phyloP scores from a whole-genome alignment of 192 early-diverging fungal species.

The Gaertneriomyces sp. region DNA sequence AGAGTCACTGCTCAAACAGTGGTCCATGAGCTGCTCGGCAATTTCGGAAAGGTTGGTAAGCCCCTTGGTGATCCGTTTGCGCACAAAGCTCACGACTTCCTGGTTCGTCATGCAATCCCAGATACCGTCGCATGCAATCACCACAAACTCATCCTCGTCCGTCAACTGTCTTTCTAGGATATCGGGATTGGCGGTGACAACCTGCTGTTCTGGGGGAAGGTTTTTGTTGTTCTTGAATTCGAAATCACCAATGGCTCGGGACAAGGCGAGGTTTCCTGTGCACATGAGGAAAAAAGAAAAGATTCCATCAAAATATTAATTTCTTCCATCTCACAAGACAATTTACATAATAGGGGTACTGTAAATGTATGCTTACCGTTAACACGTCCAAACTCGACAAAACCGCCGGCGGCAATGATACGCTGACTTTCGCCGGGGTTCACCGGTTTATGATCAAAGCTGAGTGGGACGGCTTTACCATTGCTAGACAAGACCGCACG shows the following conservation, averaged over 20 bases:
- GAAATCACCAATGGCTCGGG: slow-evolving; percentile 96
- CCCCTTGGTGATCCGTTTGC: slow-evolving; percentile 60
- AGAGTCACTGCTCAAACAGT: slow-evolving; percentile 83
- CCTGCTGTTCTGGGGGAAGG: slow-evolving; percentile 80
- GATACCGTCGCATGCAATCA: slow-evolving; percentile 97
- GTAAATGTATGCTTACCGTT: slow-evolving; percentile 63
- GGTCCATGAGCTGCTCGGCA: slow-evolving; percentile 88
- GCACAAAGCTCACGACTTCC: slow-evolving; percentile 82
- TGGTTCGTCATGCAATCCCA: slow-evolving; percentile 97
- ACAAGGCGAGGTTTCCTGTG: slow-evolving; percentile 87
- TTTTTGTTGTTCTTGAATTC: slow-evolving; percentile 91
- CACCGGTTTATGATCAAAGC: slow-evolving; percentile 93
- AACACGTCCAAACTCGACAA: slow-evolving; percentile 97
- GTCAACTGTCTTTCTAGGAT: slow-evolving; percentile 58
- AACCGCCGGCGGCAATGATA: slow-evolving; percentile 88
- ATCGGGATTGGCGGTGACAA: slow-evolving; percentile 91
- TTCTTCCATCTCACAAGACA: neutral
- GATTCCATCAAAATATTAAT: neutral
- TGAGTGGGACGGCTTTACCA: slow-evolving; percentile 76
- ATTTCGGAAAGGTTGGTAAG: slow-evolving; percentile 56
- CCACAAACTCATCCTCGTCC: slow-evolving; percentile 86
- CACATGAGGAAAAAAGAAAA: neutral
- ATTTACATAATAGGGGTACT: neutral
- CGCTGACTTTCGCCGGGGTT: slow-evolving; percentile 80
- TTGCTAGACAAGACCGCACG: slow-evolving; percentile 78